Conservation (phyloP, 2,329 filamentous ascomycete genomes). For the Clonostachys sp. region DNA sequence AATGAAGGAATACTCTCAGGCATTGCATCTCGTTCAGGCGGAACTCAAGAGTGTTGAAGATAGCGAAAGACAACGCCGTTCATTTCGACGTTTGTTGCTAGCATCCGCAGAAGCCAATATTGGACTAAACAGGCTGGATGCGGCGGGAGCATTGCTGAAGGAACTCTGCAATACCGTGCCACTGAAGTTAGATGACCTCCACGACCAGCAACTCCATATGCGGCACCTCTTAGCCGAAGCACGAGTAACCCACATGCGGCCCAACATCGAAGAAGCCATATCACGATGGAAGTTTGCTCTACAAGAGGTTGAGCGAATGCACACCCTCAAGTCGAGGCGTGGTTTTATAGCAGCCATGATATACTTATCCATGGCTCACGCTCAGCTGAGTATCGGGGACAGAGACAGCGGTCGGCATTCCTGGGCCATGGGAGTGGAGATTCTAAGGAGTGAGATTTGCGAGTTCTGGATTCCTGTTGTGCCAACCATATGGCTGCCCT, state of each 20-base stretch:
- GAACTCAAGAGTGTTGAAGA: conserved; percentile 11
- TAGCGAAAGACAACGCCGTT: conserved; percentile 9
- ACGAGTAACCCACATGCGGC: conserved; percentile 10
- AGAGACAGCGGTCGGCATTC: conserved; percentile 5
- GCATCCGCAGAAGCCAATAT: conserved; percentile 15
- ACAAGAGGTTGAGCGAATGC: conserved; percentile 9
- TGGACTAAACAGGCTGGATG: conserved; percentile 8
- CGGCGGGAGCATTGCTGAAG: conserved; percentile 6
- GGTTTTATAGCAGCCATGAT: conserved; percentile 16
- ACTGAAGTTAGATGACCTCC: conserved; percentile 15
- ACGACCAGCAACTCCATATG: conserved; percentile 22
- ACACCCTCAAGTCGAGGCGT: conserved; percentile 11
- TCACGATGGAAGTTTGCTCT: conserved; percentile 10
- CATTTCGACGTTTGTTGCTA: conserved; percentile 15
- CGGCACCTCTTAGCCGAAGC: conserved; percentile 17
- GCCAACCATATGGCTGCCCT: conserved; percentile 18
- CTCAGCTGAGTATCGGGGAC: conserved; percentile 12
- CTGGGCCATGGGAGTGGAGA: conserved; percentile 15
- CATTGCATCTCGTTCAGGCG: conserved; percentile 9
- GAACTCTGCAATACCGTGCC: conserved; percentile 10
- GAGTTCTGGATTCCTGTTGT: conserved; percentile 22
- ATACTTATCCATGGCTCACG: conserved; percentile 19
- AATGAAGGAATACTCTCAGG: conserved; percentile 13
- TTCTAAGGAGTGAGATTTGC: conserved; percentile 15
- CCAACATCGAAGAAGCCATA: conserved; percentile 7